These are phyloP conservation scores for Fusarium tupiense DNA, from an alignment of 2,329 filamentous ascomycete genomes.

Conservation along the genomic window DNA sequence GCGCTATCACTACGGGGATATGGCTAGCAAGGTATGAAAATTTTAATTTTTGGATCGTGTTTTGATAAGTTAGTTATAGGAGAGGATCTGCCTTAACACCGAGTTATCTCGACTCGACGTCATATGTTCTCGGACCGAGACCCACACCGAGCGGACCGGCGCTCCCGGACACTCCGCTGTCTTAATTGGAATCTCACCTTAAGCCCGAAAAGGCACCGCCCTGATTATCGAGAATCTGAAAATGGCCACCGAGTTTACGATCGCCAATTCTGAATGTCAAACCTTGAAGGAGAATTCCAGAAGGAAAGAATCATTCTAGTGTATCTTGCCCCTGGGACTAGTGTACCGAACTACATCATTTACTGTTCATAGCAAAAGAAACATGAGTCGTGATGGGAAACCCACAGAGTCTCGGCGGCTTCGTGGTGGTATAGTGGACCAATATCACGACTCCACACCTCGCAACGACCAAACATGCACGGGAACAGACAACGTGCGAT, in stretches of 20 bases:
- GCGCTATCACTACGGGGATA: not conserved
- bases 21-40: not conserved
- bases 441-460: constrained; percentile 29
- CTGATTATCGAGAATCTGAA: not conserved
- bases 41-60: not conserved
- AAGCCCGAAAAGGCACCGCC: constrained; percentile 28
- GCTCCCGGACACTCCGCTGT: constrained; percentile 20
- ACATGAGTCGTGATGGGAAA: not conserved
- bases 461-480: constrained; percentile 7
- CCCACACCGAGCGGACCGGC: constrained; percentile 23
- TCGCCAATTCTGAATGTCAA: not conserved
- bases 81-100: constrained; percentile 12
- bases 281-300: not conserved
- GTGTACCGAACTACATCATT: not conserved
- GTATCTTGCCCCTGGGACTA: not conserved
- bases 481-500: constrained; percentile 10
- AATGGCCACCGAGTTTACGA: not conserved
- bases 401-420: constrained; percentile 35
- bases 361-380: not conserved
- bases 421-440: constrained; percentile 39
- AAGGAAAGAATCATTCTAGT: constrained; percentile 10
- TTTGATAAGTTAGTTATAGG: not conserved
- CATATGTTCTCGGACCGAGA: constrained; percentile 32
- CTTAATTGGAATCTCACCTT: constrained; percentile 18
- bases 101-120: constrained; percentile 19